Evolutionary conservation across 177 flowering plant species (phyloP).

Genomic region (Vitis hybrid): DNA sequence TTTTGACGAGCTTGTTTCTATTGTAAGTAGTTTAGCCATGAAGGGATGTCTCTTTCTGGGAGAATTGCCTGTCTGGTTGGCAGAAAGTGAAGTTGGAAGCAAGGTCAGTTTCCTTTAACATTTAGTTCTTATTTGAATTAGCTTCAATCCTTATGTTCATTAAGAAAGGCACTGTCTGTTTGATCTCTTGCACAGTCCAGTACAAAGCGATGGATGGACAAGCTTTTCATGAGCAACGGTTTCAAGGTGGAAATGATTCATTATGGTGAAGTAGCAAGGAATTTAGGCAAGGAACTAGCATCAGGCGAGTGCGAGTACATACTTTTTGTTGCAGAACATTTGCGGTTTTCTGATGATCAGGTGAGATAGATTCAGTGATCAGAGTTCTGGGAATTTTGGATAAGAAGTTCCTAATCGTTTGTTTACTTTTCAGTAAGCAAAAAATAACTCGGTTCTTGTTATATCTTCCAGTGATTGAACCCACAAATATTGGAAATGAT

Average conservation of each 20-base stretch:
- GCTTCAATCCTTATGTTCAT: neutral
- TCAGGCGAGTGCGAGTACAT: conserved; percentile 32
- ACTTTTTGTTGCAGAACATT: conserved; percentile 77
- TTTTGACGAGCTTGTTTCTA: conserved; percentile 53
- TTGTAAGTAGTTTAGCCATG: conserved; percentile 64
- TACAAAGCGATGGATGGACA: conserved; percentile 51
- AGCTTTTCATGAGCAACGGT: conserved; percentile 70
- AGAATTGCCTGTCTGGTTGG: conserved; percentile 67
- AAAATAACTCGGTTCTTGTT: no score
- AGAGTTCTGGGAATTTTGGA: no score
- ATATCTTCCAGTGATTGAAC: no score
- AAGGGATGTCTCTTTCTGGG: conserved; percentile 68
- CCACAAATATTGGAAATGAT: no score
- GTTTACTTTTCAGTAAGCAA: no score
- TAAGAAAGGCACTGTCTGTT: neutral
- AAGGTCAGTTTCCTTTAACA: conserved; percentile 34
- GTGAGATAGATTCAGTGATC: conserved; percentile 25
- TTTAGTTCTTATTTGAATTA: neutral
- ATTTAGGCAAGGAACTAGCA: conserved; percentile 31
- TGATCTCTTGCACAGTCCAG: conserved; percentile 30
- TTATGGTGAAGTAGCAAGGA: conserved; percentile 44
- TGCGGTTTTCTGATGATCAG: conserved; percentile 85
- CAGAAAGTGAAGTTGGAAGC: conserved; percentile 43
- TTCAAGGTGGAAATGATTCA: conserved; percentile 48
- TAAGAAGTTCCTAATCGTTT: no score